Evolutionary conservation across 2,329 filamentous ascomycete genomes (phyloP), one percentile per base, ranked within the genome.

Genomic region (Colletotrichum lindemuthianum): DNA sequence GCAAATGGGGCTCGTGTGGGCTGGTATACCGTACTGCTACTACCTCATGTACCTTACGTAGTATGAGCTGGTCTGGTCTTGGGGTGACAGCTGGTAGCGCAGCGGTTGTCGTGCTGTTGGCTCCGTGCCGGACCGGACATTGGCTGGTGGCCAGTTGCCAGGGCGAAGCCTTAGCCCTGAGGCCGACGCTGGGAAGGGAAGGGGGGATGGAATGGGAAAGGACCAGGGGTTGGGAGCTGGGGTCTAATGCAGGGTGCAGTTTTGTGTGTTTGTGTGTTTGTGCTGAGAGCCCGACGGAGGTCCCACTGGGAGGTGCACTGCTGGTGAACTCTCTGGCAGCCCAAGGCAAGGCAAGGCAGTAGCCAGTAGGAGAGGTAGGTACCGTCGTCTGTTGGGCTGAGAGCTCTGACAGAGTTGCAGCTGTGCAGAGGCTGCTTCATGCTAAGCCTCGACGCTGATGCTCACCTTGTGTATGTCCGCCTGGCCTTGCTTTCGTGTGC

Each of bases 101-200:
- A 32, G 32, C 39, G 16, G 51, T n/a, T 16, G 52, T 40, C 16
- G 41, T 49, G 40, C 32, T 50, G 51, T 65, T 60, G 58, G 61
- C 61, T 65, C 51, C 40, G 58, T 65, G 58, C 61, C 58, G 58
- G 61, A 34, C 58, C 51, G 58, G 58, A n/a, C 56, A 53, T n/a
- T n/a, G 34, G 40, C 54, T 33, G 11, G 40, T 60, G 45, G 56
- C n/a, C 47, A 44, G 39, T 13, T 34, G 32, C 16, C 15, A 24
- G 24, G 24, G 24, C 24, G 24, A 24, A 24, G 24, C 9, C 37
- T 6, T 9, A 51, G 47, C 45, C 56, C 56, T 59, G 56, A 59
- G 56, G 56, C 56, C 47, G 37, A 43, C 32, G 55, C 24, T 51
- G 33, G 44, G 37, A 24, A 37, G 37, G 12, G 56, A 15, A 59